Percentiles rank a stretch among this genome's conserved stretches.
Evolutionary conservation across 768 basidiomycete genomes (phyloP).

Genomic region (Trichaptum fuscoviolaceum): DNA sequence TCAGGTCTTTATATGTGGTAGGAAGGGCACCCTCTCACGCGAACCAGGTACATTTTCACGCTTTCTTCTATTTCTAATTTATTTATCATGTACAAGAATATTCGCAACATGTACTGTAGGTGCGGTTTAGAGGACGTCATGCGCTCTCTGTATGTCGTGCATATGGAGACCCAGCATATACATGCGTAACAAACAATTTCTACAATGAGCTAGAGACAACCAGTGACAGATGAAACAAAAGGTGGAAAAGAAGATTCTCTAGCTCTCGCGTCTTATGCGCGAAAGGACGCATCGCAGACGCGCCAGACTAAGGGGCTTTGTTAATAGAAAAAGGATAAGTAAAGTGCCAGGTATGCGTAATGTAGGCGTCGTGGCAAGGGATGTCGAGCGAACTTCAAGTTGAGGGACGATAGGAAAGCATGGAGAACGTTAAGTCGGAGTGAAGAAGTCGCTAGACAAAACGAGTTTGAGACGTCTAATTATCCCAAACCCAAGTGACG

Average conservation of each 20-base stretch:
- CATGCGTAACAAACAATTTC: not conserved
- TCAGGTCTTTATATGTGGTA: not conserved
- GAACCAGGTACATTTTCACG: not conserved
- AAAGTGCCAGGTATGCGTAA: slow-evolving; percentile 5
- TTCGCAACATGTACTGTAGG: not conserved
- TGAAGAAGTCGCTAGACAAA: slow-evolving; percentile 10
- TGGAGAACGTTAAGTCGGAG: slow-evolving; percentile 9
- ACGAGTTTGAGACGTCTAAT: slow-evolving; percentile 15
- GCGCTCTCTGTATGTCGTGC: not conserved
- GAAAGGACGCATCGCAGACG: not conserved
- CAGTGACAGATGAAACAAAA: not conserved
- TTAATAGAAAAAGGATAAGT: slow-evolving; percentile 2
- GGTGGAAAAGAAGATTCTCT: not conserved
- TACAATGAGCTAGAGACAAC: not conserved
- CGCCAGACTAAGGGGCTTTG: not conserved
- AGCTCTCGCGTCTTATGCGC: slow-evolving; percentile 3
- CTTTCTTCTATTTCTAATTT: not conserved
- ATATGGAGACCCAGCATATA: not conserved
- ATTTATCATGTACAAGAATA: not conserved
- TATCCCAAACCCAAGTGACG: slow-evolving; percentile 49
- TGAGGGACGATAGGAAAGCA: slow-evolving; percentile 3
- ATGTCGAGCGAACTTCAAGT: not conserved
- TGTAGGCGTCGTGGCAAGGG: not conserved
- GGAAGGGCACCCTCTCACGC: not conserved
- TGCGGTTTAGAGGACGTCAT: not conserved